phyloP scores from a whole-genome alignment of 1,139 yeast species.

The Sugiyamaella pinicola region DNA sequence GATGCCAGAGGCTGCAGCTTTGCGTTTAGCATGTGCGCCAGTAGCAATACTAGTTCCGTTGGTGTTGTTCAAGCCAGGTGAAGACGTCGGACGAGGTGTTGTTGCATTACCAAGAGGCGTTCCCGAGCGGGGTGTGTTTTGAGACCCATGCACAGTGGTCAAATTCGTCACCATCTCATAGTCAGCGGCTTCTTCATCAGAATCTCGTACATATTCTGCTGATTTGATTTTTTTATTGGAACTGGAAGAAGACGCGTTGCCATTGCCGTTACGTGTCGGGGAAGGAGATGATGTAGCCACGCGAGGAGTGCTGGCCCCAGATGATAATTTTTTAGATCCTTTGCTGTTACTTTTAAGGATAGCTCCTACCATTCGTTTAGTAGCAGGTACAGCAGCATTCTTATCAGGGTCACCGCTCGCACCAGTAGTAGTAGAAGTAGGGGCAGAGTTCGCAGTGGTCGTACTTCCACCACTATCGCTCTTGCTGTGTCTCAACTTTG shows the following conservation, averaged over 20 bases:
- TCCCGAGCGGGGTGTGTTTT: conserved; percentile 15
- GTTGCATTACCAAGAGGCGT: conserved; percentile 18
- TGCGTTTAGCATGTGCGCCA: conserved; percentile 28
- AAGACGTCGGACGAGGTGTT: conserved; percentile 20
- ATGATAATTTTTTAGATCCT: conserved; percentile 18
- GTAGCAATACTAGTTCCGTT: conserved; percentile 7
- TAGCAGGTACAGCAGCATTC: conserved; percentile 7
- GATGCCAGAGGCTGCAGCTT: conserved; percentile 28
- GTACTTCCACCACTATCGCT: conserved; percentile 5
- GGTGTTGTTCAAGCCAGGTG: conserved; percentile 14
- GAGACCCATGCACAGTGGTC: background rate
- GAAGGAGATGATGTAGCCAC: conserved; percentile 24
- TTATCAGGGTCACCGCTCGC: conserved; percentile 16
- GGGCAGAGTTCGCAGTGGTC: conserved; percentile 20
- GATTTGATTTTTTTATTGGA: conserved; percentile 21
- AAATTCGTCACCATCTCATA: conserved; percentile 8
- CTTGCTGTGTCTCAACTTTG: conserved; percentile 29
- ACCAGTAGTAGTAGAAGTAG: conserved; percentile 9
- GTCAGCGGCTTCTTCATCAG: conserved; percentile 23
- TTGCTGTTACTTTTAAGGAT: conserved; percentile 27
- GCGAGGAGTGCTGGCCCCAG: conserved; percentile 14
- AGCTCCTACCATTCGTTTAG: conserved; percentile 26
- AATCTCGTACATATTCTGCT: conserved; percentile 23
- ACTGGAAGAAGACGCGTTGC: background rate
- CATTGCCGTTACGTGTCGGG: conserved; percentile 20